Evolutionary conservation across 129 eudicot species (phyloP), one percentile per base, ranked within the genome.

Genomic region (sunflower (Helianthus annuus)): DNA sequence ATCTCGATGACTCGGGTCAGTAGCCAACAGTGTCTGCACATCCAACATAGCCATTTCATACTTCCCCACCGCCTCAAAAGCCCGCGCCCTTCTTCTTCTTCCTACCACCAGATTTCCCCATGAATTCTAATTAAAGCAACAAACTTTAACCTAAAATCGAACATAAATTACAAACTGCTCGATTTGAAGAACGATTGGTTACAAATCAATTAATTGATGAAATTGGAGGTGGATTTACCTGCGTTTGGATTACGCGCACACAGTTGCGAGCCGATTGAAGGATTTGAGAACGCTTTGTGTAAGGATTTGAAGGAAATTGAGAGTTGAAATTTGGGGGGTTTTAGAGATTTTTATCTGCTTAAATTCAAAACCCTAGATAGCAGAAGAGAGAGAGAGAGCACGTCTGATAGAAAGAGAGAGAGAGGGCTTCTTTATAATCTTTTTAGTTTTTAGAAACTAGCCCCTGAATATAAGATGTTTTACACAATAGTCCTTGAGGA

Each of bases 81-180:
- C 98, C 48, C 96, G 81, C 6, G 98, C 98, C 87, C 98, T 85
- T 59, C 80, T 90, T 90, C 87, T 87, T 90, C 79, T 79, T 90
- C 85, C 85, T 81, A 73, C 92, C 90, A 40, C 91, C 96, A 66
- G 96, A 86, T 79, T 86, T 89, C 84, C 96, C 96, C 96, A 89
- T 89, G 75, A 34, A 76, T 69, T 78, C 81, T 51, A 57, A 70
- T 69, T 67, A 58, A 76, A 55, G 22, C 57, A 44, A 16, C 65
- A 58, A 49, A 52, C 12, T 68, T 66, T 19, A 64, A 42, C 8
- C 69, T 76, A 64, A 74, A 24, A 24, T 69, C 19, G 40, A 68
- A 48, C 72, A 51, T 48, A 62, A 78, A 29, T 58, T 57, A 57
- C 68, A 3, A 62, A 17, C 53, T 61, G 29, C 64, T 19, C 10